These are phyloP conservation scores for Kodamaea restingae DNA, from an alignment of 805 yeast species.

Conservation along the genomic window DNA sequence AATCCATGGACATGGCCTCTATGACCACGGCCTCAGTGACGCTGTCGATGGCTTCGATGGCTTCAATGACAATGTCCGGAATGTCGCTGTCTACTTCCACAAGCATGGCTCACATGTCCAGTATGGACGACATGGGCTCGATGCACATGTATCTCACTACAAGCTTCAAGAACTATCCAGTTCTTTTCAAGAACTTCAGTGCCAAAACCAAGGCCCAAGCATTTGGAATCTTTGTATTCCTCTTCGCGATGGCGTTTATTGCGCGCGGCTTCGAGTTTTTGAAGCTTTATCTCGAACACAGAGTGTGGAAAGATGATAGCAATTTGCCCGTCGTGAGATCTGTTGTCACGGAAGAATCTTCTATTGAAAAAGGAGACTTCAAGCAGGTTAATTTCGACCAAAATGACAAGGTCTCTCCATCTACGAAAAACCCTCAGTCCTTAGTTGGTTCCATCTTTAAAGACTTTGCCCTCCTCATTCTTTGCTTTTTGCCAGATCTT, in stretches of 20 bases:
- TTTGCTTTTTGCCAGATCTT: slow-evolving; percentile 61
- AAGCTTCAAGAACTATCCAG: slow-evolving; percentile 52
- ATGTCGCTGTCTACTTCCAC: slow-evolving; percentile 1
- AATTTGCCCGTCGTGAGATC: slow-evolving; percentile 14
- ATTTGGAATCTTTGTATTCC: slow-evolving; percentile 65
- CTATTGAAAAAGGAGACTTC: slow-evolving; percentile 2
- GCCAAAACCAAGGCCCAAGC: slow-evolving; percentile 59
- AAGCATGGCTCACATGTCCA: slow-evolving; percentile 4
- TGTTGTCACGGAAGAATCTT: not conserved
- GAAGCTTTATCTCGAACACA: slow-evolving; percentile 62
- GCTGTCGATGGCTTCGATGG: slow-evolving; percentile 7
- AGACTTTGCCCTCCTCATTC: slow-evolving; percentile 52
- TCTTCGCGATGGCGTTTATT: slow-evolving; percentile 56
- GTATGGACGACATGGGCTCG: slow-evolving; percentile 24
- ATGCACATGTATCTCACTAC: slow-evolving; percentile 62
- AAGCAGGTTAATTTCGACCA: slow-evolving; percentile 6
- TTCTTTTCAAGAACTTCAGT: slow-evolving; percentile 50
- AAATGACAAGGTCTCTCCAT: not conserved
- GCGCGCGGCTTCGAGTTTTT: slow-evolving; percentile 58
- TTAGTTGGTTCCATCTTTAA: slow-evolving; percentile 26
- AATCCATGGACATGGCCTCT: not conserved
- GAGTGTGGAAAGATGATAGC: slow-evolving; percentile 50
- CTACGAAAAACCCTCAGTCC: not conserved
- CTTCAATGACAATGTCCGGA: slow-evolving; percentile 3
- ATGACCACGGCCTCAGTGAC: slow-evolving; percentile 5